phyloP scores from a whole-genome alignment of 768 basidiomycete genomes.

The Xerocomus potaroensis region DNA sequence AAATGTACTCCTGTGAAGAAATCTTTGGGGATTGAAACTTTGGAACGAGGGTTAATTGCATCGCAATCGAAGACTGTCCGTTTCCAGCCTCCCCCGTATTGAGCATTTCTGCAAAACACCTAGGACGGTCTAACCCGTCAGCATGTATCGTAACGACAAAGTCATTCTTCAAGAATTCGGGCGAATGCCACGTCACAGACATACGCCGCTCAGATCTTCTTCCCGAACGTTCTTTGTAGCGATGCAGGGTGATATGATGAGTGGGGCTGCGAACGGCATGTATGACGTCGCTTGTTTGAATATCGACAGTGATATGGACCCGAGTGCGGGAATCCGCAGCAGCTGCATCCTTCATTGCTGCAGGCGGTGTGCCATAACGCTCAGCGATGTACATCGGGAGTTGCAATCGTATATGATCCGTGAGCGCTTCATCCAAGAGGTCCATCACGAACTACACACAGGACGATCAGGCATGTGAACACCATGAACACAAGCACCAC shows the following conservation, averaged over 20 bases:
- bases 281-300: slow-evolving; percentile 49
- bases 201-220: slow-evolving; percentile 38
- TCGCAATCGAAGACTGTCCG: slow-evolving; percentile 35
- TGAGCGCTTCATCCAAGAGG: slow-evolving; percentile 45
- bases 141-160: slow-evolving; percentile 50
- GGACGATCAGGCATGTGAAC: not conserved
- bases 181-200: slow-evolving; percentile 40
- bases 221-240: slow-evolving; percentile 34
- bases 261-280: slow-evolving; percentile 40
- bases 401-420: slow-evolving; percentile 49
- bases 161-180: slow-evolving; percentile 41
- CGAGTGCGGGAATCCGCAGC: slow-evolving; percentile 31
- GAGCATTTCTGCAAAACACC: slow-evolving; percentile 51
- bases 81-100: slow-evolving; percentile 3
- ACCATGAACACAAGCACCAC: not conserved
- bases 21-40: slow-evolving; percentile 41
- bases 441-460: slow-evolving; percentile 46
- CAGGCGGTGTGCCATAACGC: slow-evolving; percentile 48
- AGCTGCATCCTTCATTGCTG: slow-evolving; percentile 31
- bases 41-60: slow-evolving; percentile 56
- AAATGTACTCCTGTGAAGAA: slow-evolving; percentile 51
- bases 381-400: slow-evolving; percentile 47
- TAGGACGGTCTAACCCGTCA: slow-evolving; percentile 46
- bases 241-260: slow-evolving; percentile 36
- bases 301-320: slow-evolving; percentile 38